These are phyloP conservation scores for Russula lepida DNA, from an alignment of 768 basidiomycete species.

Conservation along the genomic window DNA sequence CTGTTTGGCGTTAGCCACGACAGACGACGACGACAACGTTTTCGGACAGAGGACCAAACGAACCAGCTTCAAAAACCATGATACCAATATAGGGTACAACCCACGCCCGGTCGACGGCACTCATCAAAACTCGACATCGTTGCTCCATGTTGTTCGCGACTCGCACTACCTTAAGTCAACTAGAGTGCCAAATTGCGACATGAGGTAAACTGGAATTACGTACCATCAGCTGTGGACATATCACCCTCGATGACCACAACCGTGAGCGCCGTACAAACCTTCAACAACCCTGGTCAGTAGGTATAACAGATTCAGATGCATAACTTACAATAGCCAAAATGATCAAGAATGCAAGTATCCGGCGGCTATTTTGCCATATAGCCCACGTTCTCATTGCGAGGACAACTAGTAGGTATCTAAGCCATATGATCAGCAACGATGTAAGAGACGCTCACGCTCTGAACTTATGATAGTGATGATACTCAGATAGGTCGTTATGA, in stretches of 20 bases:
- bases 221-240: neutral
- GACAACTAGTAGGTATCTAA: slow-evolving; percentile 18
- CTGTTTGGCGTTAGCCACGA: neutral
- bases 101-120: neutral
- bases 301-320: neutral
- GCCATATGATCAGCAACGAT: neutral
- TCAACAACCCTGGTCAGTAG: neutral
- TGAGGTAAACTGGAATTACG: neutral
- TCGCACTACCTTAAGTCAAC: neutral
- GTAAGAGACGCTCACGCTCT: slow-evolving; percentile 2
- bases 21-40: neutral
- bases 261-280: slow-evolving; percentile 2
- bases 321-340: neutral
- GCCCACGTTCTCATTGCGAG: slow-evolving; percentile 27
- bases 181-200: neutral
- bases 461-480: neutral
- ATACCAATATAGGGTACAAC: neutral
- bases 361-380: slow-evolving; percentile 23
- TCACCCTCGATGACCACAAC: neutral
- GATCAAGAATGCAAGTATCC: slow-evolving; percentile 6
- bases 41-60: neutral
- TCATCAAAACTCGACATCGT: neutral
- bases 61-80: slow-evolving; percentile 14
- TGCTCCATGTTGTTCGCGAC: neutral
- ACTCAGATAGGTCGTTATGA: neutral